Percentiles rank a stretch among this genome's conserved stretches.
Conservation (phyloP, 108 stramenopile species). For the Skeletonema menzelii region DNA sequence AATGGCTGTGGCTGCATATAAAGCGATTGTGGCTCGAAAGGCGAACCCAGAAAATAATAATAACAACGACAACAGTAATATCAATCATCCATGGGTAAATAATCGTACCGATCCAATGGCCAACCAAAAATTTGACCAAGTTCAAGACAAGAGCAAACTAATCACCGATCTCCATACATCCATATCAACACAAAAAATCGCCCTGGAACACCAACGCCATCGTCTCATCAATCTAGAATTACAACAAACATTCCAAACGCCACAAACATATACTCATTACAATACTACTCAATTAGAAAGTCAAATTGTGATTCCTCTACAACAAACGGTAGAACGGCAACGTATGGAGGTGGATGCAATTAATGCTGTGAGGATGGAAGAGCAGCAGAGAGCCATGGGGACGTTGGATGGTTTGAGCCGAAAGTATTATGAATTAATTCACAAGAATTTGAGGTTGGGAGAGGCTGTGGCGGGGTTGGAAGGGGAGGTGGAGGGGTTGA, state of each 20-base stretch:
- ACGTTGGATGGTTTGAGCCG: conserved; percentile 44
- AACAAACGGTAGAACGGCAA: conserved; percentile 39
- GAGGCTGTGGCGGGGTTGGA: conserved; percentile 51
- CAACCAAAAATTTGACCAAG: neutral
- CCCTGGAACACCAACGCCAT: conserved; percentile 54
- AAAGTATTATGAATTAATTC: conserved; percentile 52
- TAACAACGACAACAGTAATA: neutral
- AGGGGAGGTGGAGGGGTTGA: conserved; percentile 31
- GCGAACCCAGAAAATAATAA: neutral
- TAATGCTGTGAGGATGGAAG: conserved; percentile 64
- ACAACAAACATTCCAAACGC: conserved; percentile 47
- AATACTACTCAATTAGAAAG: conserved; percentile 29
- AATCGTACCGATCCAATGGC: conserved; percentile 29
- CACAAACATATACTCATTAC: conserved; percentile 52
- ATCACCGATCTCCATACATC: conserved; percentile 19
- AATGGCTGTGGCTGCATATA: conserved; percentile 29
- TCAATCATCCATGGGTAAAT: neutral
- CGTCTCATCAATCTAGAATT: conserved; percentile 63
- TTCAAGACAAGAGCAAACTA: neutral
- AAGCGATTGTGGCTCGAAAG: conserved; percentile 18
- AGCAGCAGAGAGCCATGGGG: conserved; percentile 36
- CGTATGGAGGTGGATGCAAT: conserved; percentile 62
- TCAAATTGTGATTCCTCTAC: conserved; percentile 15
- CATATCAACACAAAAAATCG: conserved; percentile 40
- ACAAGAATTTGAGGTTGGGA: conserved; percentile 60